These are phyloP conservation scores for Halocafeteria seosinensis DNA, from an alignment of 108 stramenopile species.

Conservation along the genomic window DNA sequence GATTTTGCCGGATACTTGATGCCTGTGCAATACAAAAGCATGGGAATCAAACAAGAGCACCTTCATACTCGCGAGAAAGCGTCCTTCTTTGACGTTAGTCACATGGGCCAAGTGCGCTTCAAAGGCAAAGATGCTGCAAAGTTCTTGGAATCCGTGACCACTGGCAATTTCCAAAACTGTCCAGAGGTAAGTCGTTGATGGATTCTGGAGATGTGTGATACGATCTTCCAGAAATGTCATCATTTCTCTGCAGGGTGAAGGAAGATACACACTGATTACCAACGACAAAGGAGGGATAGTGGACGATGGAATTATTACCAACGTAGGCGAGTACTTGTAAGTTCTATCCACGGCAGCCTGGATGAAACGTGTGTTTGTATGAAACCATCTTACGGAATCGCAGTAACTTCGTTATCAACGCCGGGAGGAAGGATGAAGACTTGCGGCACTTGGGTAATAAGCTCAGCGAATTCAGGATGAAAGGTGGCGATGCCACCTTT, in stretches of 20 bases:
- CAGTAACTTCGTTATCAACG: conserved; percentile 99
- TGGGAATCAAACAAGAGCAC: conserved; percentile 86
- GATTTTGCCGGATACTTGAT: conserved; percentile 91
- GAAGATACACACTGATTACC: conserved; percentile 64
- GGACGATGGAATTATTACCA: conserved; percentile 90
- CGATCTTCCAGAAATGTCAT: neutral
- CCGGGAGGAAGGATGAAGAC: conserved; percentile 84
- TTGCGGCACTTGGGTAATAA: conserved; percentile 61
- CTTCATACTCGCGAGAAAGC: conserved; percentile 62
- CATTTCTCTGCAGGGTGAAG: conserved; percentile 24
- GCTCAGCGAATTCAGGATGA: conserved; percentile 26
- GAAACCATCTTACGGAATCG: no score
- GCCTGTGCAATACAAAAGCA: conserved; percentile 77
- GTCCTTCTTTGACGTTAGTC: conserved; percentile 83
- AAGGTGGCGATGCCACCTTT: conserved; percentile 64
- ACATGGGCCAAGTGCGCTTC: conserved; percentile 81
- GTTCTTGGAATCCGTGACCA: conserved; percentile 55
- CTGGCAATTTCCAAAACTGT: conserved; percentile 71
- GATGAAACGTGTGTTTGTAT: no score
- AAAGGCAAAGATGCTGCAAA: conserved; percentile 11
- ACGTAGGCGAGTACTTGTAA: conserved; percentile 48
- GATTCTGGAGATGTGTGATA: neutral
- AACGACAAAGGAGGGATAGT: conserved; percentile 81
- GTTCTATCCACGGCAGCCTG: no score
- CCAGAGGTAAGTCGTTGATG: conserved; percentile 22